Percentiles rank a stretch among this genome's conserved stretches.
Conservation (phyloP, 1,139 yeast genomes). For the Lipomyces yarrowii region DNA sequence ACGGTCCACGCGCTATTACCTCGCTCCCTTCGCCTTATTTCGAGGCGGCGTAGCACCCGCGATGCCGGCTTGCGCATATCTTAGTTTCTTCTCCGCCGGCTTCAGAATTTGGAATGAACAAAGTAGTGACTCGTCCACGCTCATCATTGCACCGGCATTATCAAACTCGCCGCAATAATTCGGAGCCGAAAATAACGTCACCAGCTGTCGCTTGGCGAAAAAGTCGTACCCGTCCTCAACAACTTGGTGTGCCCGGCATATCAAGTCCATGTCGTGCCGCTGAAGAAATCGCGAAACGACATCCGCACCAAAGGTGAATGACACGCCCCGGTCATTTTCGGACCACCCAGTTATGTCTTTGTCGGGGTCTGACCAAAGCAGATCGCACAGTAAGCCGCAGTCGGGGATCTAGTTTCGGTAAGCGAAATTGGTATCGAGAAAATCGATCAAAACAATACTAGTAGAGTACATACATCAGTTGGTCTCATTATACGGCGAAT, state of each 20-base stretch:
- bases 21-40: constrained; percentile 55
- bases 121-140: constrained; percentile 91
- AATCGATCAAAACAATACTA: background rate
- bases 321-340: constrained; percentile 97
- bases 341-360: constrained; percentile 98
- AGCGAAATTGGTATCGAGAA: background rate
- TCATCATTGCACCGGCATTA: constrained; percentile 99
- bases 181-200: constrained; percentile 93
- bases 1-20: background rate
- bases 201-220: constrained; percentile 91
- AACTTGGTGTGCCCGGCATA: constrained; percentile 98
- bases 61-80: constrained; percentile 59
- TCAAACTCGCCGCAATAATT: constrained; percentile 98
- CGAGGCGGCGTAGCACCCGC: constrained; percentile 61
- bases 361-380: constrained; percentile 98
- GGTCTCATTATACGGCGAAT: constrained; percentile 98
- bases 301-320: constrained; percentile 96
- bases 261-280: constrained; percentile 94
- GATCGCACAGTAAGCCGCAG: constrained; percentile 91
- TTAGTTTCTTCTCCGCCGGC: constrained; percentile 94
- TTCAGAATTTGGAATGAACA: constrained; percentile 97
- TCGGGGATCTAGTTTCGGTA: constrained; percentile 67
- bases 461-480: constrained; percentile 62
- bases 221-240: constrained; percentile 99
- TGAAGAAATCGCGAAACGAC: constrained; percentile 92